These are phyloP conservation scores for Suillus alpinus DNA, from an alignment of 768 basidiomycete genomes.

Conservation along the genomic window DNA sequence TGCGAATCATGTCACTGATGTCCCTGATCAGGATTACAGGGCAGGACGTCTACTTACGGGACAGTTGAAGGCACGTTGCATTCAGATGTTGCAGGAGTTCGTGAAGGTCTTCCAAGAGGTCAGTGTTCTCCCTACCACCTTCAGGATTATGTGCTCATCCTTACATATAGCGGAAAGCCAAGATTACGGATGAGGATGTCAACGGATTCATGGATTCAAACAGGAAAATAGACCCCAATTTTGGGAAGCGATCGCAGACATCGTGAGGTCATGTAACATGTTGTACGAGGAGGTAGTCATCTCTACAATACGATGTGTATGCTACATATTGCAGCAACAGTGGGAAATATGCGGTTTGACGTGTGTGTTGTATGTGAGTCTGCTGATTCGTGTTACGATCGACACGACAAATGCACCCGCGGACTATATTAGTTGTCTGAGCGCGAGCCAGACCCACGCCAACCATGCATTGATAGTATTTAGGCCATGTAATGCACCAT, in stretches of 20 bases:
- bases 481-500: slow-evolving; percentile 19
- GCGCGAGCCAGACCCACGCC: slow-evolving; percentile 26
- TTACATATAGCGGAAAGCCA: slow-evolving; percentile 62
- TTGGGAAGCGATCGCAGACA: slow-evolving; percentile 34
- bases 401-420: not conserved
- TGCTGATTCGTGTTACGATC: not conserved
- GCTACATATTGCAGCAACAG: not conserved
- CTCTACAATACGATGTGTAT: not conserved
- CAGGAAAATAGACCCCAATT: slow-evolving; percentile 68
- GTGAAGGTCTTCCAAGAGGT: slow-evolving; percentile 87
- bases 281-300: slow-evolving; percentile 1
- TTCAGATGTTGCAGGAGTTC: slow-evolving; percentile 76
- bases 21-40: slow-evolving; percentile 74
- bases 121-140: slow-evolving; percentile 11
- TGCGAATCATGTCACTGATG: not conserved
- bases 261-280: not conserved
- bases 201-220: slow-evolving; percentile 75
- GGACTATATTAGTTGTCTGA: too few species aligned
- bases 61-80: slow-evolving; percentile 87
- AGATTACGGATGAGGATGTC: slow-evolving; percentile 76
- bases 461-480: slow-evolving; percentile 28
- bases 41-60: slow-evolving; percentile 85
- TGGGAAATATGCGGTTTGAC: not conserved
- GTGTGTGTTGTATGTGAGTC: not conserved
- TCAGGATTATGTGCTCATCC: slow-evolving; percentile 6